Evolutionary conservation across 2,329 filamentous ascomycete genomes (phyloP).

Genomic region (Xylariaceae sp.): DNA sequence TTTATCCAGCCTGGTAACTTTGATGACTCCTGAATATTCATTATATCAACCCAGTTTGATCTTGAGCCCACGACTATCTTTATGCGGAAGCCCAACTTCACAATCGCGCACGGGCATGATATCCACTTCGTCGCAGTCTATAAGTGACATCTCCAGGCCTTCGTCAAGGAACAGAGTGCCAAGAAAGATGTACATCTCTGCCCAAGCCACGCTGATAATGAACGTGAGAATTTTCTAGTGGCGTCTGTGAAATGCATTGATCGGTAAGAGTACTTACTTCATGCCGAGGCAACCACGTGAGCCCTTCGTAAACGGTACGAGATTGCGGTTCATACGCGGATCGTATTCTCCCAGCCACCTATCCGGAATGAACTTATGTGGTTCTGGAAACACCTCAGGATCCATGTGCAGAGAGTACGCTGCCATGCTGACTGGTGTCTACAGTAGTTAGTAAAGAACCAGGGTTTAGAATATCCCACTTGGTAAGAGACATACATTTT

Average conservation of each 20-base stretch:
- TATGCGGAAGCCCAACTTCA: background rate
- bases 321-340: slow-evolving; percentile 1
- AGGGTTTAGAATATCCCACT: background rate
- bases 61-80: background rate
- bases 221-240: too few relatives aligned
- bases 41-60: background rate
- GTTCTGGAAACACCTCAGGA: background rate
- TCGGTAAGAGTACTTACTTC: background rate
- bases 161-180: background rate
- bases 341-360: slow-evolving; percentile 1
- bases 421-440: slow-evolving; percentile 1
- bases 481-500: background rate
- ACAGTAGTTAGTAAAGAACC: background rate
- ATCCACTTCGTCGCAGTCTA: slow-evolving; percentile 1
- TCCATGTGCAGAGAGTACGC: slow-evolving; percentile 2
- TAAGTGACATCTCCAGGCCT: background rate
- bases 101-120: slow-evolving; percentile 1
- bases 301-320: slow-evolving; percentile 1
- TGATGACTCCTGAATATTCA: too few relatives aligned
- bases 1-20: too few relatives aligned
- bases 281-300: slow-evolving; percentile 1
- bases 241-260: background rate
- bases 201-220: background rate
- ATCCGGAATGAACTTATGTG: background rate
- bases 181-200: background rate